A percentile compares a stretch with the other conserved stretches of the same genome.
Conservation (phyloP, 352 stramenopile species). For the Aphanomyces invadans region DNA sequence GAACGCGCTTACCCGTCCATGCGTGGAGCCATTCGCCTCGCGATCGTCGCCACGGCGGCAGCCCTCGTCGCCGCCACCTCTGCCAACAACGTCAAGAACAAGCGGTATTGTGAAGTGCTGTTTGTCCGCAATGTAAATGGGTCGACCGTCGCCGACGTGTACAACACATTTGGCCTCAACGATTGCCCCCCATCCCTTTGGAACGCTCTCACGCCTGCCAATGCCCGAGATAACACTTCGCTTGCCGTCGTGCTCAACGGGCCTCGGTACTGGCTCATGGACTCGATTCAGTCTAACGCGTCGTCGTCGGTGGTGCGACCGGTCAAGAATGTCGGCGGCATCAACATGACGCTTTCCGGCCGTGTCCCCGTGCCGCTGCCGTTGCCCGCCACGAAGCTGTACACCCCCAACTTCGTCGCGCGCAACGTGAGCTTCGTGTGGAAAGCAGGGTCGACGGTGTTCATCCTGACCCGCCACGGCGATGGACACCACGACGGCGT, state of each 20-base stretch:
- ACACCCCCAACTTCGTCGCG: neutral
- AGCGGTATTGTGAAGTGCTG: neutral
- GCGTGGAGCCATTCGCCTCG: neutral
- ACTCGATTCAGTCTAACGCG: neutral
- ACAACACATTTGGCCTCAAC: slow-evolving; percentile 11
- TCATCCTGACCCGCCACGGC: neutral
- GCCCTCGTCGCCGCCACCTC: neutral
- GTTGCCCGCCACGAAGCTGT: neutral
- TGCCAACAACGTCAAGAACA: neutral
- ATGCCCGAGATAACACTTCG: neutral
- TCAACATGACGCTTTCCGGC: neutral
- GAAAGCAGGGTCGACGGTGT: neutral
- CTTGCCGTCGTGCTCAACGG: slow-evolving; percentile 6
- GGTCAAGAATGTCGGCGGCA: neutral
- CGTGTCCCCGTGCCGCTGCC: neutral
- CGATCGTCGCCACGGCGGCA: neutral
- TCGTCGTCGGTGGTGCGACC: neutral
- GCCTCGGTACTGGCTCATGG: slow-evolving; percentile 2
- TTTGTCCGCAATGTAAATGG: neutral
- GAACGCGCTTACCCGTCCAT: too few relatives aligned
- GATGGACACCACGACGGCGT: too few relatives aligned
- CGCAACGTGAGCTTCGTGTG: neutral
- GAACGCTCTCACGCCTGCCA: neutral
- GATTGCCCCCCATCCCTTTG: neutral
- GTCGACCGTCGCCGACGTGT: neutral